Base-by-base conservation (phyloP, 1,284 basidiomycete genomes). In the Tilletia walkeri region DNA sequence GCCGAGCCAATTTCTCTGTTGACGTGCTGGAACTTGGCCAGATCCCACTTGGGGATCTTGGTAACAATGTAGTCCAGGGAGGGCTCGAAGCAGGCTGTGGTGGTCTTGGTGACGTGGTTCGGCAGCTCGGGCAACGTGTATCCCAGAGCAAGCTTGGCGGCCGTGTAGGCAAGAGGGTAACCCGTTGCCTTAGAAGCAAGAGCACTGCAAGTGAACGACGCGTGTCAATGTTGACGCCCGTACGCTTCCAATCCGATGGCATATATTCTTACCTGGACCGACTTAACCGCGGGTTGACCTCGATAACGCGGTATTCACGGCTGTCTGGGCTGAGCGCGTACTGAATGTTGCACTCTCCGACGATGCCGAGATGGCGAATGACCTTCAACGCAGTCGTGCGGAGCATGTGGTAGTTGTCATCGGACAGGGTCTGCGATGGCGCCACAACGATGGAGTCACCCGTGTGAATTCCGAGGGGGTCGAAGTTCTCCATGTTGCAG, bases 371-470 rank as follows among this genome's bases (percentile, higher is more conserved):
- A 86, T 99, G 95, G 74, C 96, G 90, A 73, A 96, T 94, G 73
- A 94, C 92, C 86, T 99, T 98, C 86, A 99, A 90, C 47, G 96
- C 96, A 69, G 96, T 95, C 74, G 91, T 92, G 72, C 96, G 92
- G 76, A 99, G 88, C 96, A 99, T 99, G 86, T 99, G 95, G 86
- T 99, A 99, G 84, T 97, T 94, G 84, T 85, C 84, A 82, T 99
- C 96, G 48, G 95, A 93, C 18, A 99, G 87, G 1, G 96, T 99
- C 85, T 99, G 96, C 3, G 94, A 97, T 1, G 96, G 96, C 4
- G 96, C 96, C 59, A 99, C 94, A 82, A 99, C 96, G 81, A 99
- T 99, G n/a, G 95, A 99, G 85, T 99, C 96, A 81, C 96, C 96
- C n/a, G 96, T 99, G 85, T 99, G 96, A 54, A 94, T 98, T 76